phyloP scores from a whole-genome alignment of 305 asterid genomes.

The Solanum hybrid region DNA sequence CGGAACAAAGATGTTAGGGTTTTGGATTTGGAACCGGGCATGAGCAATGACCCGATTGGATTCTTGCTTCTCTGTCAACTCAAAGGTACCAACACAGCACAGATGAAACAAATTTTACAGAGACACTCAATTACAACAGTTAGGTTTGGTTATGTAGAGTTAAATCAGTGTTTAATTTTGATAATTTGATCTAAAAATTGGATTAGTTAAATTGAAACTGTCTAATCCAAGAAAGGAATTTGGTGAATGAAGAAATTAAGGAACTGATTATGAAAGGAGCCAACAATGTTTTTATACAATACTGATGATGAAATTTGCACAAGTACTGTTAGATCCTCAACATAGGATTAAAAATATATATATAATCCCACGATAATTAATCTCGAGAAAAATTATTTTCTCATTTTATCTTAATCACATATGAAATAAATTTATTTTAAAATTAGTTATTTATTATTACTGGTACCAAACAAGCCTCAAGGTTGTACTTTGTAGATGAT shows the following conservation, averaged over 20 bases:
- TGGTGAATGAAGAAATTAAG: not conserved
- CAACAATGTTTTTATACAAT: not conserved
- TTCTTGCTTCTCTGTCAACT: not conserved
- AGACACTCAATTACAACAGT: not conserved
- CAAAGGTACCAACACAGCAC: not conserved
- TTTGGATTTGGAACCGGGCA: conserved; percentile 38
- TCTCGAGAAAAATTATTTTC: no score
- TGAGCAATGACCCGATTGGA: conserved; percentile 10
- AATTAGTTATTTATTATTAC: no score
- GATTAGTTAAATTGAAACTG: not conserved
- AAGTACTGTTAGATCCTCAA: not conserved
- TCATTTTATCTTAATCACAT: no score
- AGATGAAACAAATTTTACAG: not conserved
- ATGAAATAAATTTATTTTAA: no score
- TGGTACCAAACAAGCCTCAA: not conserved
- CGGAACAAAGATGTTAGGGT: conserved; percentile 39
- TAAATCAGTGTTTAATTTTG: not conserved
- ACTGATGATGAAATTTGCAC: not conserved
- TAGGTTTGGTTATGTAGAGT: not conserved
- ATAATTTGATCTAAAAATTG: not conserved
- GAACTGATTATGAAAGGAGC: not conserved
- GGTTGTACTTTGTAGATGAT: not conserved
- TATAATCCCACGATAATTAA: no score
- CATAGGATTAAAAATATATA: not conserved
- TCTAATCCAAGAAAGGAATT: not conserved